phyloP scores from a whole-genome alignment of 805 yeast genomes.

The Wickerhamiella australiensis region DNA sequence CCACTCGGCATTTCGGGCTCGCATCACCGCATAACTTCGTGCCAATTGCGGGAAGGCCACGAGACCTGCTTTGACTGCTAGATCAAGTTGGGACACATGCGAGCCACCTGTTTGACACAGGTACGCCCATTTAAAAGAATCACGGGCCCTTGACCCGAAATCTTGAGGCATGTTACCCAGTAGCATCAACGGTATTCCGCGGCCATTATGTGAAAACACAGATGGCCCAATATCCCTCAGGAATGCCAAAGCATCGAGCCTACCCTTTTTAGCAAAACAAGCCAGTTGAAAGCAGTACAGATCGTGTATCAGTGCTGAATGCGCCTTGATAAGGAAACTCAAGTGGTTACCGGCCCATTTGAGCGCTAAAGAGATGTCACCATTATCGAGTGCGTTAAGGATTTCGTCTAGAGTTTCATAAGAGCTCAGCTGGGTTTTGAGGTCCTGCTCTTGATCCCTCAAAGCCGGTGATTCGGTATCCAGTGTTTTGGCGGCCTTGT shows the following conservation, averaged over 20 bases:
- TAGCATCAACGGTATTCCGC: slow-evolving; percentile 30
- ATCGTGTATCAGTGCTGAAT: slow-evolving; percentile 36
- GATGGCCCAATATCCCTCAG: background rate
- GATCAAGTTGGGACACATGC: slow-evolving; percentile 41
- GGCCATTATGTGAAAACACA: slow-evolving; percentile 31
- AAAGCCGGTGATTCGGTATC: slow-evolving; percentile 24
- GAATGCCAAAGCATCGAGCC: background rate
- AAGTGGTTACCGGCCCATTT: slow-evolving; percentile 34
- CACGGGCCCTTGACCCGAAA: slow-evolving; percentile 14
- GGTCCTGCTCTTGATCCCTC: background rate
- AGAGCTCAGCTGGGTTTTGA: background rate
- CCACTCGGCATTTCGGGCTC: slow-evolving; percentile 38
- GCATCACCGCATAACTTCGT: slow-evolving; percentile 37
- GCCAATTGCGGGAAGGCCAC: slow-evolving; percentile 42
- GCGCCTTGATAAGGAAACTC: slow-evolving; percentile 26
- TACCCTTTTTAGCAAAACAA: slow-evolving; percentile 12
- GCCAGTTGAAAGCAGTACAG: slow-evolving; percentile 36
- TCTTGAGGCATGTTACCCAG: slow-evolving; percentile 27
- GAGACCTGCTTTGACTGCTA: slow-evolving; percentile 41
- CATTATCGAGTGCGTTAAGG: slow-evolving; percentile 21
- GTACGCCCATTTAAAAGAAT: slow-evolving; percentile 36
- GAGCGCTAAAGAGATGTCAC: slow-evolving; percentile 36
- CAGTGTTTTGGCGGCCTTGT: slow-evolving; percentile 28
- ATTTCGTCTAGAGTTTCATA: background rate
- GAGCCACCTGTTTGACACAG: slow-evolving; percentile 39